Conservation (phyloP, 495 filamentous ascomycete genomes). For the Hyaloscypha variabilis region DNA sequence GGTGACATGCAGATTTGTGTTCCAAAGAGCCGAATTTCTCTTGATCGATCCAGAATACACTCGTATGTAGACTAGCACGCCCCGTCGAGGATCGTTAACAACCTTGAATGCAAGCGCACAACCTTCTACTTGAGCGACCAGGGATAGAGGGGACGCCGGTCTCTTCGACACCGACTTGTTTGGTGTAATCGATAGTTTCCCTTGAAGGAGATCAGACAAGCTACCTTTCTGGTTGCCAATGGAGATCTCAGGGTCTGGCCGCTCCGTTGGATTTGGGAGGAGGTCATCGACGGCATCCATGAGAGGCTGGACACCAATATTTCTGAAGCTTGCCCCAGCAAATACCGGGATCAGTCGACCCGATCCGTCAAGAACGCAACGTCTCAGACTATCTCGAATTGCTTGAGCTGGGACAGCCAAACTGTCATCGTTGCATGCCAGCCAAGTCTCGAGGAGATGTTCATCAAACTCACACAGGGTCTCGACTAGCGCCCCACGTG, state of each 20-base stretch:
- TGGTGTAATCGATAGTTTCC: conserved; percentile 42
- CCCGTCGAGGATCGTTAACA: conserved; percentile 81
- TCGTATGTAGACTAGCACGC: conserved; percentile 88
- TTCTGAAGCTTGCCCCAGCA: conserved; percentile 88
- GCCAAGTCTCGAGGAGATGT: conserved; percentile 77
- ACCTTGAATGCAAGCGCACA: conserved; percentile 97
- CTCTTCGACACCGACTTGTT: conserved; percentile 34
- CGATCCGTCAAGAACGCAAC: conserved; percentile 64
- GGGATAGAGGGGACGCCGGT: conserved; percentile 21
- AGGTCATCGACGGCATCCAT: conserved; percentile 87
- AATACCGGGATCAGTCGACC: conserved; percentile 81
- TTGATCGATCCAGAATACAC: conserved; percentile 86
- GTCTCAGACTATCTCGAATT: conserved; percentile 75
- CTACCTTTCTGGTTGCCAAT: conserved; percentile 58
- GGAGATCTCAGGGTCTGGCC: conserved; percentile 76
- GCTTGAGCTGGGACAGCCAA: conserved; percentile 61
- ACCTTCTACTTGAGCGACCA: conserved; percentile 62
- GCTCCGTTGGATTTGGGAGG: conserved; percentile 80
- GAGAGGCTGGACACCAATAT: conserved; percentile 92
- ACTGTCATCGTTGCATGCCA: conserved; percentile 74
- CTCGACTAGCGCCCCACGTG: conserved; percentile 80
- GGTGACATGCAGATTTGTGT: conserved; percentile 80
- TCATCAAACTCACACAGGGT: conserved; percentile 87
- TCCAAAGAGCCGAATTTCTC: conserved; percentile 76
- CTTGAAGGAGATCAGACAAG: conserved; percentile 42